phyloP scores from a whole-genome alignment of 2,329 filamentous ascomycete genomes.

The Colletotrichum melonis region DNA sequence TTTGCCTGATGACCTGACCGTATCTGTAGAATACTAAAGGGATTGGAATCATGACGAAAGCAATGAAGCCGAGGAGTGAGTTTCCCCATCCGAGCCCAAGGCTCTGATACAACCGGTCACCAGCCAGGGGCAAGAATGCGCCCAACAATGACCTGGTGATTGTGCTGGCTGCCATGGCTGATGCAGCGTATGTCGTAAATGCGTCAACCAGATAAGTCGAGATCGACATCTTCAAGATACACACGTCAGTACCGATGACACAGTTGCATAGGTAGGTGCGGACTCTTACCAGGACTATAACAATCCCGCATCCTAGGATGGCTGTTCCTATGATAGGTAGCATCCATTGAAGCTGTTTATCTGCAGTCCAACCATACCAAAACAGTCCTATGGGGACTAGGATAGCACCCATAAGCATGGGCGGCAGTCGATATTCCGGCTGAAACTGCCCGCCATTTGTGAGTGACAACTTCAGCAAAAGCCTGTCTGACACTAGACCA shows the following conservation, averaged over 20 bases:
- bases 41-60: conserved; percentile 55
- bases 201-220: conserved; percentile 75
- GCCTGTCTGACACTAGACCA: conserved; percentile 13
- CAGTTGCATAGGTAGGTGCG: not conserved
- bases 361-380: conserved; percentile 46
- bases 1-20: conserved; percentile 47
- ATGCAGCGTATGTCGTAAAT: conserved; percentile 56
- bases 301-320: conserved; percentile 58
- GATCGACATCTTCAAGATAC: conserved; percentile 59
- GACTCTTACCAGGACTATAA: conserved; percentile 39
- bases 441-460: conserved; percentile 29
- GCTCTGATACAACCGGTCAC: conserved; percentile 14
- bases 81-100: conserved; percentile 37
- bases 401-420: conserved; percentile 51
- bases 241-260: not conserved
- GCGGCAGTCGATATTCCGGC: conserved; percentile 38
- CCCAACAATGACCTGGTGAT: conserved; percentile 61
- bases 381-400: conserved; percentile 45
- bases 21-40: conserved; percentile 57
- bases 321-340: conserved; percentile 63
- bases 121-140: conserved; percentile 29
- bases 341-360: conserved; percentile 67
- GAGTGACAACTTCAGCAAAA: conserved; percentile 15
- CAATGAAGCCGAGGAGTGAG: conserved; percentile 51
- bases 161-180: conserved; percentile 70